phyloP scores from a whole-genome alignment of 306 rosid genomes.

The Calophaca sinica region DNA sequence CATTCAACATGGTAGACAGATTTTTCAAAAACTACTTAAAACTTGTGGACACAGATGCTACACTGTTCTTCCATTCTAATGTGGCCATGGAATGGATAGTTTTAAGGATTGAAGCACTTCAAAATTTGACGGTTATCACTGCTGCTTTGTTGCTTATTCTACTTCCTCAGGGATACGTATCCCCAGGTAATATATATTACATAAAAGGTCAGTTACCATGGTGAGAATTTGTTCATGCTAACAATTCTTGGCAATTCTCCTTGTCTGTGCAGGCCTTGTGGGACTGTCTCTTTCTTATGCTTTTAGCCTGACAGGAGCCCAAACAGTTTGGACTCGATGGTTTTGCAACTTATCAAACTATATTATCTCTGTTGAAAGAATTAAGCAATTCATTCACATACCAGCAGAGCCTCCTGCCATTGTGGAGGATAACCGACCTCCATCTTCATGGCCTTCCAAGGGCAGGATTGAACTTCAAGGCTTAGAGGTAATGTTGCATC shows the following conservation, averaged over 20 bases:
- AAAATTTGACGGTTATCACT: conserved; percentile 69
- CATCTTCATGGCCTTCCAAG: conserved; percentile 75
- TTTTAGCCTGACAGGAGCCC: conserved; percentile 53
- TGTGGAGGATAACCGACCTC: conserved; percentile 64
- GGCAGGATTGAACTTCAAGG: conserved; percentile 74
- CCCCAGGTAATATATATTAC: conserved; percentile 60
- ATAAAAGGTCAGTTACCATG: neutral
- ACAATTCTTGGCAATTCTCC: neutral
- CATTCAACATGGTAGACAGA: conserved; percentile 60
- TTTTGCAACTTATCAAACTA: conserved; percentile 63
- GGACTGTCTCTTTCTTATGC: conserved; percentile 85
- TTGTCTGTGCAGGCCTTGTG: conserved; percentile 67
- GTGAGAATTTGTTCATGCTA: neutral
- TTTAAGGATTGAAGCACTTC: conserved; percentile 73
- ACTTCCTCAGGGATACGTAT: conserved; percentile 64
- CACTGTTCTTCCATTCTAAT: conserved; percentile 71
- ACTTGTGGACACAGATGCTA: conserved; percentile 79
- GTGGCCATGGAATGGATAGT: conserved; percentile 71
- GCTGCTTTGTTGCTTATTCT: conserved; percentile 66
- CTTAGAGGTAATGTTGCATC: conserved; percentile 54
- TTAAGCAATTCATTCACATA: conserved; percentile 78
- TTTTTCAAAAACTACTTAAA: conserved; percentile 64
- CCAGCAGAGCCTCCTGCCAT: conserved; percentile 73
- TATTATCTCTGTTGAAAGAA: conserved; percentile 77
- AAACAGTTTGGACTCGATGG: conserved; percentile 59